phyloP scores from a whole-genome alignment of 1,139 yeast genomes.

The Diutina mesorugosa region DNA sequence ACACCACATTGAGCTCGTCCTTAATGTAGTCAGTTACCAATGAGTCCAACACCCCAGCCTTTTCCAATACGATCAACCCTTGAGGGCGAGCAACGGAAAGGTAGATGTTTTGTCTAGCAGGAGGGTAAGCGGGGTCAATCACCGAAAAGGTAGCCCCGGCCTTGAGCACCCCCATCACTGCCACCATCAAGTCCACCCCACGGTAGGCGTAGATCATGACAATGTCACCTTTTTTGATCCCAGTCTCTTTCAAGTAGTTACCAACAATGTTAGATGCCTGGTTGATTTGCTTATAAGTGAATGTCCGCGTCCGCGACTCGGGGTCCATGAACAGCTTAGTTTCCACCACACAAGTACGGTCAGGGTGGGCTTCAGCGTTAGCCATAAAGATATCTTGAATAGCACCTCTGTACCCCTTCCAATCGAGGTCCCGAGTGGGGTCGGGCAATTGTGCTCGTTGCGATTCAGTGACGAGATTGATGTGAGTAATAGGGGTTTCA shows the following conservation, averaged over 20 bases:
- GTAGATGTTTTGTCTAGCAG: slow-evolving; percentile 91
- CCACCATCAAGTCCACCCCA: slow-evolving; percentile 92
- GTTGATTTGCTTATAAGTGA: slow-evolving; percentile 76
- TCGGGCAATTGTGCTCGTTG: slow-evolving; percentile 63
- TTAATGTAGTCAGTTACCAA: slow-evolving; percentile 67
- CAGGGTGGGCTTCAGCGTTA: slow-evolving; percentile 76
- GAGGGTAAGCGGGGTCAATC: slow-evolving; percentile 97
- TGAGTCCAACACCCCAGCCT: slow-evolving; percentile 75
- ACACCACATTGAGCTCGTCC: slow-evolving; percentile 56
- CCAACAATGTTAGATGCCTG: slow-evolving; percentile 93
- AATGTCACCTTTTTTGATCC: slow-evolving; percentile 82
- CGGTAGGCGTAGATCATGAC: slow-evolving; percentile 97
- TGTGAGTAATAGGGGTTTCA: slow-evolving; percentile 39
- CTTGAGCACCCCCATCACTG: slow-evolving; percentile 94
- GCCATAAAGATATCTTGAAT: slow-evolving; percentile 88
- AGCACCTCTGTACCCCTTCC: slow-evolving; percentile 88
- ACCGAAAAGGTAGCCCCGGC: slow-evolving; percentile 99
- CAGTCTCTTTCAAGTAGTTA: slow-evolving; percentile 68
- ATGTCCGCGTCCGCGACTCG: slow-evolving; percentile 47
- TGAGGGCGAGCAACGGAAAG: slow-evolving; percentile 86
- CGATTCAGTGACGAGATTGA: slow-evolving; percentile 52
- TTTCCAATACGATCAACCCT: slow-evolving; percentile 78
- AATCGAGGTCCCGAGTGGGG: slow-evolving; percentile 77
- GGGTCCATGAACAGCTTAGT: slow-evolving; percentile 61
- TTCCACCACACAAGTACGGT: slow-evolving; percentile 82